A percentile compares a stretch with the other conserved stretches of the same genome.
These are phyloP conservation scores for Suillus subalutaceus DNA, from an alignment of 768 basidiomycete species.

Conservation along the genomic window DNA sequence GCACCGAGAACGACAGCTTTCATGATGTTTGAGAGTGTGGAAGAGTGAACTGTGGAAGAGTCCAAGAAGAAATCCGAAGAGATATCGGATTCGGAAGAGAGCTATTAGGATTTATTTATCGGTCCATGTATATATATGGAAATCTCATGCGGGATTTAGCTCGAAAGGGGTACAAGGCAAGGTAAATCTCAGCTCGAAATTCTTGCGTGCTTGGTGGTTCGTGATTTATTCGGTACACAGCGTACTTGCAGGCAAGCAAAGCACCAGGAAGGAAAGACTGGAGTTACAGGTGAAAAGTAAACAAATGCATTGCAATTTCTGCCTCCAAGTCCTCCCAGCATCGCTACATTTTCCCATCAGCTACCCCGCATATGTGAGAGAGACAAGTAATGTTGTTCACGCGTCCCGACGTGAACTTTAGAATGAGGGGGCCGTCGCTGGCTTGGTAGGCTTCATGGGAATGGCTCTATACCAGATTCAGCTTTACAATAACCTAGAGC, in stretches of 20 bases:
- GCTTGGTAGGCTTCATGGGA: background rate
- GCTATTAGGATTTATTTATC: slow-evolving; percentile 1
- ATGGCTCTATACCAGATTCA: background rate
- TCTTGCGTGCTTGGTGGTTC: background rate
- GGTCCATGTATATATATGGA: background rate
- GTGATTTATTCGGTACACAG: background rate
- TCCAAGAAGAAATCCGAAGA: slow-evolving; percentile 4
- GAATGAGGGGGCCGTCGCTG: slow-evolving; percentile 1
- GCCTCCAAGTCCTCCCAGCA: background rate
- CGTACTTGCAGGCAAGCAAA: background rate
- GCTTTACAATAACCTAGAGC: too few species aligned
- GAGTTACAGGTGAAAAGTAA: background rate
- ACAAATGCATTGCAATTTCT: background rate
- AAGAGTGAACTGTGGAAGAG: slow-evolving; percentile 1
- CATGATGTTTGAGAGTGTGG: slow-evolving; percentile 28
- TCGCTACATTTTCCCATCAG: background rate
- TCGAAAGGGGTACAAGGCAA: background rate
- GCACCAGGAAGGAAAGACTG: background rate
- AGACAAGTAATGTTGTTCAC: background rate
- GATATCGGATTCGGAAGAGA: slow-evolving; percentile 7
- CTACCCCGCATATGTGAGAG: slow-evolving; percentile 5
- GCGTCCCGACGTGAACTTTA: background rate
- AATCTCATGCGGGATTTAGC: background rate
- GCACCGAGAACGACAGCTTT: slow-evolving; percentile 97
- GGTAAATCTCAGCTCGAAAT: background rate